Evolutionary conservation across 371 early-diverging fungal genomes (phyloP).

Genomic region (Mortierella sp.): DNA sequence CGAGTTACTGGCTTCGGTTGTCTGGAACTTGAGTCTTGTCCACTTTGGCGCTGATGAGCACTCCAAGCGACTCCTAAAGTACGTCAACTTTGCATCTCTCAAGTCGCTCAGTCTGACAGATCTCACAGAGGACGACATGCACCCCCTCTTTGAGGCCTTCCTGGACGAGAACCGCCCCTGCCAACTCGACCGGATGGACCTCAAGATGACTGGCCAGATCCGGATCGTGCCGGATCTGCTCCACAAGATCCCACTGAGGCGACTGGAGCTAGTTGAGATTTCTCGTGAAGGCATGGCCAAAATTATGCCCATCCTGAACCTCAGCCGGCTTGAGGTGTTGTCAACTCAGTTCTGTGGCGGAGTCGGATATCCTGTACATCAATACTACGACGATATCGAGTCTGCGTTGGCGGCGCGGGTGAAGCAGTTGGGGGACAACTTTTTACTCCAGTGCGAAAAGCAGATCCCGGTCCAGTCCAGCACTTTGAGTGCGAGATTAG

Average conservation of each 20-base stretch:
- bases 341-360: background rate
- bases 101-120: background rate
- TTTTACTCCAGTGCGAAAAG: background rate
- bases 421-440: background rate
- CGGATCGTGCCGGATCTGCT: background rate
- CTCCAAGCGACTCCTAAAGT: conserved; percentile 1
- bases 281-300: background rate
- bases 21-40: conserved; percentile 13
- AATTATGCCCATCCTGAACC: background rate
- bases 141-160: background rate
- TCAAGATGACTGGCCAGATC: background rate
- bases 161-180: conserved; percentile 6
- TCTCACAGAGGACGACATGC: background rate
- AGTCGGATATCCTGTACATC: too few species aligned
- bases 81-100: conserved; percentile 11
- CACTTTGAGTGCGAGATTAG: background rate
- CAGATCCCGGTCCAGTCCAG: background rate
- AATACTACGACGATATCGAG: background rate
- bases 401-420: background rate
- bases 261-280: background rate
- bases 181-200: conserved; percentile 5
- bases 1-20: background rate
- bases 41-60: conserved; percentile 1
- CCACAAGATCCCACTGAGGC: background rate
- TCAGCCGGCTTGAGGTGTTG: background rate